These are phyloP conservation scores for Penicillium taxi DNA, from an alignment of 495 filamentous ascomycete genomes.

Conservation along the genomic window DNA sequence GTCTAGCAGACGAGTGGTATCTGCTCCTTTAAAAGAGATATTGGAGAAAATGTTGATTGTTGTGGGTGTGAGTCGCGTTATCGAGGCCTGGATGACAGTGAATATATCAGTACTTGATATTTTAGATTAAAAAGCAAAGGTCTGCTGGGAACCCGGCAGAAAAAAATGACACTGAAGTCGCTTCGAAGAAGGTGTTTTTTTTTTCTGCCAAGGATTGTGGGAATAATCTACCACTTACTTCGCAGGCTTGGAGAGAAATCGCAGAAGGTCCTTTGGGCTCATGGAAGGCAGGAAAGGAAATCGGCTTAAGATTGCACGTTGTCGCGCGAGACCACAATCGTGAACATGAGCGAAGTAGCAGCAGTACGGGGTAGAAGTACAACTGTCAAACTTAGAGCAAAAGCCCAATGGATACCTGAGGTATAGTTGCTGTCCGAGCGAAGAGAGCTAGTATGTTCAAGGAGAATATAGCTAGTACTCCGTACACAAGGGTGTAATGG, in stretches of 20 bases:
- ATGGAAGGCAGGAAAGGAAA: constrained; percentile 53
- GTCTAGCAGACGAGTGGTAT: constrained; percentile 83
- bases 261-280: constrained; percentile 86
- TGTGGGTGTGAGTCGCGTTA: constrained; percentile 53
- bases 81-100: constrained; percentile 61
- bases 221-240: constrained; percentile 55
- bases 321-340: constrained; percentile 30
- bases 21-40: constrained; percentile 41
- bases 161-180: no score
- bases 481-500: constrained; percentile 3
- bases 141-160: neutral
- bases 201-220: neutral
- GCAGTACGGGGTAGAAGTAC: constrained; percentile 4
- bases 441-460: neutral
- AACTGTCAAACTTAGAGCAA: constrained; percentile 10
- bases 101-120: constrained; percentile 8
- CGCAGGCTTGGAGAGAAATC: constrained; percentile 90
- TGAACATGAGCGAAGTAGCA: constrained; percentile 31
- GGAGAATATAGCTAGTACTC: neutral
- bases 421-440: neutral
- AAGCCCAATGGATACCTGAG: constrained; percentile 20
- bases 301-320: constrained; percentile 31
- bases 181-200: no score
- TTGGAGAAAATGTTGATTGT: constrained; percentile 8
- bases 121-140: constrained; percentile 1